phyloP scores from a whole-genome alignment of 176 grass and related monocot genomes.

The Urochloa ruziziensis region DNA sequence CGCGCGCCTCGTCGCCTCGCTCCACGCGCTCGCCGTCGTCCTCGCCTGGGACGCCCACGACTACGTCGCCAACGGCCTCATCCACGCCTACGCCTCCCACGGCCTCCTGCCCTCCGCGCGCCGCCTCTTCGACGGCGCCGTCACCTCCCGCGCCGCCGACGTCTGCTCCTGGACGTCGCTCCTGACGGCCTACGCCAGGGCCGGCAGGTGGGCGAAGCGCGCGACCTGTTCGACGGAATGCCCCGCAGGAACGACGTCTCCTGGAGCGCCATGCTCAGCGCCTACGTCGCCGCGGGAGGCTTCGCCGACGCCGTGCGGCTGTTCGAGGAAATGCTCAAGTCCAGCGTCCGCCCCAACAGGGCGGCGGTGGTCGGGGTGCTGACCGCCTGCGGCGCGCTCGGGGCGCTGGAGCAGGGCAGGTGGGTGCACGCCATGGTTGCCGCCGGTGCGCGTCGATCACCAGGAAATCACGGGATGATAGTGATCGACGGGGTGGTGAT shows the following conservation, averaged over 20 bases:
- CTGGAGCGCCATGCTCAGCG: slow-evolving; percentile 60
- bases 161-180: slow-evolving; percentile 59
- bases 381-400: slow-evolving; percentile 47
- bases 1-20: background rate
- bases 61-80: slow-evolving; percentile 64
- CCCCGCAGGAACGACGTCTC: slow-evolving; percentile 46
- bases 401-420: slow-evolving; percentile 60
- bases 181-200: slow-evolving; percentile 22
- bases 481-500: slow-evolving; percentile 27
- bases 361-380: slow-evolving; percentile 41
- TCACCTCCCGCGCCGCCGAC: slow-evolving; percentile 17
- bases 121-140: slow-evolving; percentile 22
- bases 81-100: slow-evolving; percentile 56
- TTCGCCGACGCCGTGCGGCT: slow-evolving; percentile 40
- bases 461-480: too few relatives aligned
- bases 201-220: slow-evolving; percentile 14
- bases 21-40: slow-evolving; percentile 43
- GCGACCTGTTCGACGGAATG: slow-evolving; percentile 55
- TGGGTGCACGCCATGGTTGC: slow-evolving; percentile 48
- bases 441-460: too few relatives aligned
- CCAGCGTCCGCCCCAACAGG: slow-evolving; percentile 32
- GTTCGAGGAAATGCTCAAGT: slow-evolving; percentile 44
- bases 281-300: slow-evolving; percentile 36
- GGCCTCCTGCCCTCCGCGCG: slow-evolving; percentile 32
- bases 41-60: slow-evolving; percentile 42